Evolutionary conservation across 805 yeast species (phyloP).

Genomic region (Teunomyces aglyptinius): DNA sequence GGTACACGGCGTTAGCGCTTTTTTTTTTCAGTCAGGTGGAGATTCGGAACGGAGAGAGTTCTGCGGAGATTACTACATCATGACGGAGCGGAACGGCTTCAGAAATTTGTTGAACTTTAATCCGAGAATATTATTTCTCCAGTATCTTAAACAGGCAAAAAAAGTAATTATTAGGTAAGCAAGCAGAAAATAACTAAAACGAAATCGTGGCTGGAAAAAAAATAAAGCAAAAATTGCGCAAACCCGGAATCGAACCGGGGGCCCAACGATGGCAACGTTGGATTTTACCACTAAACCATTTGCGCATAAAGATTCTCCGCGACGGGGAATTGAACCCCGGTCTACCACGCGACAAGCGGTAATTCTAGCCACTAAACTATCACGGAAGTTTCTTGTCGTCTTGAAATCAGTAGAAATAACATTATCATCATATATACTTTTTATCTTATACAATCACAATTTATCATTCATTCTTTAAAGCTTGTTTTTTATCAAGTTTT

Average conservation of each 20-base stretch:
- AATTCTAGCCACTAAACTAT: slow-evolving; percentile 7
- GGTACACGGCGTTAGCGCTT: neutral
- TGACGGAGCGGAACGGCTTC: neutral
- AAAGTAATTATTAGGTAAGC: neutral
- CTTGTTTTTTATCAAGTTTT: neutral
- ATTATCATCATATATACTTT: no score
- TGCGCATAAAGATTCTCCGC: slow-evolving; percentile 2
- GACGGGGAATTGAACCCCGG: slow-evolving; percentile 7
- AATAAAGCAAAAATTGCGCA: slow-evolving; percentile 10
- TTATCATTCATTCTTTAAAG: neutral
- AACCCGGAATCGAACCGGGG: slow-evolving; percentile 13
- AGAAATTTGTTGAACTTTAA: neutral
- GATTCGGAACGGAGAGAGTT: neutral
- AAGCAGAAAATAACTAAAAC: no score
- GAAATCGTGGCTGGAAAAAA: no score
- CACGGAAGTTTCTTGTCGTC: neutral
- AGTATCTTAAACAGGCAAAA: neutral
- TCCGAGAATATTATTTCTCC: neutral
- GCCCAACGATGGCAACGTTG: slow-evolving; percentile 8
- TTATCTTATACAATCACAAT: no score
- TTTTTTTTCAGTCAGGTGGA: neutral
- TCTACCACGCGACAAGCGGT: slow-evolving; percentile 7
- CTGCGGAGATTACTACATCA: neutral
- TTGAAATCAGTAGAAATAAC: no score
- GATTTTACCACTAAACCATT: slow-evolving; percentile 7